These are phyloP conservation scores for Teunomyces stri DNA, from an alignment of 805 yeast species.

Conservation along the genomic window DNA sequence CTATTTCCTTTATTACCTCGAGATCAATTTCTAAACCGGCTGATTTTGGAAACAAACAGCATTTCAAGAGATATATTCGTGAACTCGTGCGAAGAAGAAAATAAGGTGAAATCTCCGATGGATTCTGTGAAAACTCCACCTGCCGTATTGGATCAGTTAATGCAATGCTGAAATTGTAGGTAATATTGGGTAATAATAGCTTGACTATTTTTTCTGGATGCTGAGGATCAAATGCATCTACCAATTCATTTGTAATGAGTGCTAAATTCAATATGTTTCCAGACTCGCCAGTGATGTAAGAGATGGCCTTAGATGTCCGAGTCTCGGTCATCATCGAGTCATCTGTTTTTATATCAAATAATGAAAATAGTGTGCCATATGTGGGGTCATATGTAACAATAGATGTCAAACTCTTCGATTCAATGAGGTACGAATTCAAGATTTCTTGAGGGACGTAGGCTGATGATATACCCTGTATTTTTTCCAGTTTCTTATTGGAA, in stretches of 20 bases:
- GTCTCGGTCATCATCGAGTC: not conserved
- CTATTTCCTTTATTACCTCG: conserved; percentile 17
- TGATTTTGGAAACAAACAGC: conserved; percentile 7
- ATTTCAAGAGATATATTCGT: conserved; percentile 31
- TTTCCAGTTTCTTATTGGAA: not conserved
- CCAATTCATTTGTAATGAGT: not conserved
- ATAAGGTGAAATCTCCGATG: conserved; percentile 21
- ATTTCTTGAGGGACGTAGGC: conserved; percentile 24
- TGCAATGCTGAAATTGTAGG: conserved; percentile 2
- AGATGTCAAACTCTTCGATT: conserved; percentile 24
- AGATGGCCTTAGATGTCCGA: conserved; percentile 13
- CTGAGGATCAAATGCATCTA: not conserved
- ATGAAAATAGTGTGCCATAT: conserved; percentile 21
- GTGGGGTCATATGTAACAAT: conserved; percentile 35
- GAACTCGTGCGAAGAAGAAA: conserved; percentile 39
- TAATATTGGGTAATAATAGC: conserved; percentile 10
- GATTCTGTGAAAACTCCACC: conserved; percentile 26
- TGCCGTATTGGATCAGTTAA: conserved; percentile 38
- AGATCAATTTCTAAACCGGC: conserved; percentile 4
- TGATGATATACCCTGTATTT: not conserved
- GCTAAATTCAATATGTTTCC: conserved; percentile 30
- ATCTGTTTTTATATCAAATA: conserved; percentile 14
- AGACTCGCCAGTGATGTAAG: conserved; percentile 29
- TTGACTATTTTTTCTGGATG: conserved; percentile 5
- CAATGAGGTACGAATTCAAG: conserved; percentile 18